Evolutionary conservation across 495 filamentous ascomycete genomes (phyloP).

Genomic region (Penicillium roqueforti): DNA sequence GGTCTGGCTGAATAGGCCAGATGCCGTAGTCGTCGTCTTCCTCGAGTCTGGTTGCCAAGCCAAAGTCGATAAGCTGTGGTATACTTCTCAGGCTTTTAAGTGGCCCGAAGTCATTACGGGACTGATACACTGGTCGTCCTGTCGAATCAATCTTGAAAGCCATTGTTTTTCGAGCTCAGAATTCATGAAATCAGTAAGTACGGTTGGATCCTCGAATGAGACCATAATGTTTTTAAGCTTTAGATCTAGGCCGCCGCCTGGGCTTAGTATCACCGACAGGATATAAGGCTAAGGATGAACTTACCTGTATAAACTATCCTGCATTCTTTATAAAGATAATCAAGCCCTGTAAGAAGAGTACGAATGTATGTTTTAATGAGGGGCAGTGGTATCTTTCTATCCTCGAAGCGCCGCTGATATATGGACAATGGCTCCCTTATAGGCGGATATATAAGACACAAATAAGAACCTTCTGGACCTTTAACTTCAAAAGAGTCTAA

Average conservation of each 20-base stretch:
- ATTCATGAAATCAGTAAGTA: constrained; percentile 39
- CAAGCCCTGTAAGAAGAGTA: constrained; percentile 39
- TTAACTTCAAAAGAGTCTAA: constrained; percentile 30
- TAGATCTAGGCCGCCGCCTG: constrained; percentile 34
- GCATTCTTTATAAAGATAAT: constrained; percentile 44
- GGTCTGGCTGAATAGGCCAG: constrained; percentile 42
- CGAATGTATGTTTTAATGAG: constrained; percentile 38
- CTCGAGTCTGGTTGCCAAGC: constrained; percentile 65
- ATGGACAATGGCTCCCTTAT: constrained; percentile 37
- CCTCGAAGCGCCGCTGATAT: constrained; percentile 32
- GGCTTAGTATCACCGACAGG: constrained; percentile 20
- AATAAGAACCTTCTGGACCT: constrained; percentile 25
- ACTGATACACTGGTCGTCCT: constrained; percentile 36
- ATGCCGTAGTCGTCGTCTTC: constrained; percentile 34
- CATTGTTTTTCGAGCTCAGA: constrained; percentile 35
- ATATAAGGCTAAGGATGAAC: constrained; percentile 19
- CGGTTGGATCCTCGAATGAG: constrained; percentile 39
- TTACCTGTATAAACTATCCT: constrained; percentile 36
- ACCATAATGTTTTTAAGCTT: constrained; percentile 48
- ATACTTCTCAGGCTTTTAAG: constrained; percentile 32
- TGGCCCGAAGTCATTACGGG: constrained; percentile 39
- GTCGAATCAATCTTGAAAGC: constrained; percentile 34
- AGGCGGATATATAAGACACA: constrained; percentile 38
- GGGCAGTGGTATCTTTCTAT: constrained; percentile 28
- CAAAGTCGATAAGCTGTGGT: constrained; percentile 82